Conservation (phyloP, 73 alveolate genomes). For the Stentor coeruleus region DNA sequence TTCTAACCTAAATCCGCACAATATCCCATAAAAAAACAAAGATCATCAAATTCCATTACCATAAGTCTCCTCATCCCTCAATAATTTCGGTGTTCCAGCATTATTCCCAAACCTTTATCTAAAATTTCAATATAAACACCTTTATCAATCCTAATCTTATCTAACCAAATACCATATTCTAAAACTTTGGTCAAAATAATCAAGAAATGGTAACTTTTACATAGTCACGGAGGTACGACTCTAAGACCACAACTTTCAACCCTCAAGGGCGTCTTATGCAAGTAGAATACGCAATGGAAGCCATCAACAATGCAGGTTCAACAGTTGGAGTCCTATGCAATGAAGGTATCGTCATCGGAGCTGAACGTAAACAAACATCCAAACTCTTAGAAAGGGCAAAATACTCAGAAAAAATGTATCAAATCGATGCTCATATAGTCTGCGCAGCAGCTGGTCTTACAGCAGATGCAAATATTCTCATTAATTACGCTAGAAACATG, state of each 20-base stretch:
- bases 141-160: too few relatives aligned
- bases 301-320: conserved; percentile 94
- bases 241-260: conserved; percentile 91
- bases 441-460: conserved; percentile 96
- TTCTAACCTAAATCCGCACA: too few relatives aligned
- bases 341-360: conserved; percentile 67
- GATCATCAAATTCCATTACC: too few relatives aligned
- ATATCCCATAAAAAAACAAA: too few relatives aligned
- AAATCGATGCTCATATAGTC: conserved; percentile 93
- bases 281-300: conserved; percentile 98
- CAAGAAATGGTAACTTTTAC: conserved; percentile 47
- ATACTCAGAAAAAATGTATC: conserved; percentile 57
- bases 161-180: too few relatives aligned
- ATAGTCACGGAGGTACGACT: too few relatives aligned
- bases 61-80: too few relatives aligned
- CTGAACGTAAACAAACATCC: conserved; percentile 75
- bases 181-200: too few relatives aligned
- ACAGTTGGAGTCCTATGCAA: conserved; percentile 80
- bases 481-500: conserved; percentile 89
- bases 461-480: conserved; percentile 90
- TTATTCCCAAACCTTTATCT: too few relatives aligned
- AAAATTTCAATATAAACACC: too few relatives aligned
- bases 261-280: conserved; percentile 94
- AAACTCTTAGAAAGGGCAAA: conserved; percentile 80
- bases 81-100: too few relatives aligned